Evolutionary conservation across 75 land plant species (phyloP), one percentile per base, ranked within the genome.

Genomic region (Gnetum montanum): DNA sequence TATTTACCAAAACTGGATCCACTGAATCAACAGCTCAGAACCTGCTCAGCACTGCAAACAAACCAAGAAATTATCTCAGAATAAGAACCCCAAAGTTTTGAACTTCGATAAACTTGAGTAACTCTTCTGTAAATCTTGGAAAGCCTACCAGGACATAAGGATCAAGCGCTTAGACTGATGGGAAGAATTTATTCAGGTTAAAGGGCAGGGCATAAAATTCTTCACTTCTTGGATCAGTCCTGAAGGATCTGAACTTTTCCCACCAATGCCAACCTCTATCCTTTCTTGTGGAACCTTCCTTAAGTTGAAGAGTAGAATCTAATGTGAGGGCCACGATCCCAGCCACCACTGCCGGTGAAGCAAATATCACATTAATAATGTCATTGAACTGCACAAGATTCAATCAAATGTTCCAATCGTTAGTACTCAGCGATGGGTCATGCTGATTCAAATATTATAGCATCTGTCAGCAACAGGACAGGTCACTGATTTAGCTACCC

Each of bases 161-260:
- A n/a, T n/a, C n/a, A n/a, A n/a, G n/a, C n/a, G n/a, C 43, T 33
- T 7, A 82, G 5, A 68, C 67, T 16, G 87, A 72, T 19, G 91
- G 99, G 77, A 95, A 86, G 56, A 77, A 90, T 58, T 81, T 81
- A 75, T 83, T 80, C 61, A 95, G 80, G 43, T 78, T 79, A 68
- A 83, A 71, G 0, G 99, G 99, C 44, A 95, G 58, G 0, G 76
- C 48, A 66, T 95, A 95, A 73, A 95, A 90, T 62, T 90, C 96
- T 37, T 74, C 81, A 49, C 86, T 95, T 43, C 96, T 84, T 3
- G 75, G 62, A 46, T 95, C 96, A 0, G 58, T 73, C 34, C 75
- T 82, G 63, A 69, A 86, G 2, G 76, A 69, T 44, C 78, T 41
- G 77, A 86, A 81, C 51, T 72, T 90, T 13, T 78, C 81, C 96